Conservation (phyloP, 305 asterid species). For the Euphrasia arctica region DNA sequence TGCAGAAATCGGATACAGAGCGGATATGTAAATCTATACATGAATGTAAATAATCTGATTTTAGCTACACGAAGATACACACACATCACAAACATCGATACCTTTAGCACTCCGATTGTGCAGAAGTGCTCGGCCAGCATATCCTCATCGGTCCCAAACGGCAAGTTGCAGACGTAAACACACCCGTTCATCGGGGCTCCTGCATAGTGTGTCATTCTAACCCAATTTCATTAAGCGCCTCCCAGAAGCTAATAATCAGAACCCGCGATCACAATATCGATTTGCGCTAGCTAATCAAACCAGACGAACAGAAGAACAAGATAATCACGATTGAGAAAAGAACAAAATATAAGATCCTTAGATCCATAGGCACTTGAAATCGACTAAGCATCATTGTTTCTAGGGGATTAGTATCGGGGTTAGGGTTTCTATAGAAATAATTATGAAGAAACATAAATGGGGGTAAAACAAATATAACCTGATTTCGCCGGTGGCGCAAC, state of each 20-base stretch:
- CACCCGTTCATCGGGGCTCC: conserved; percentile 72
- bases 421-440: conserved; percentile 17
- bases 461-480: conserved; percentile 22
- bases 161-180: conserved; percentile 88
- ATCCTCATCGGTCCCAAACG: conserved; percentile 79
- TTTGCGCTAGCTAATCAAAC: conserved; percentile 20
- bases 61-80: not conserved
- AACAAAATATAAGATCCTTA: not conserved
- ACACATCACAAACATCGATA: conserved; percentile 29
- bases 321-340: not conserved
- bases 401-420: conserved; percentile 5
- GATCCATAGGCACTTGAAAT: not conserved
- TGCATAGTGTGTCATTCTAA: conserved; percentile 59
- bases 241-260: conserved; percentile 11
- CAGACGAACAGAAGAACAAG: not conserved
- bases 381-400: conserved; percentile 4
- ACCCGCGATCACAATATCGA: conserved; percentile 23
- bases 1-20: not conserved
- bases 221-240: conserved; percentile 55
- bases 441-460: not conserved
- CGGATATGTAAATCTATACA: not conserved
- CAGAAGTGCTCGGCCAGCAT: conserved; percentile 96
- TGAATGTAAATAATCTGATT: not conserved
- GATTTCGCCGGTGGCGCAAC: conserved; percentile 22
- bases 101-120: conserved; percentile 95